Evolutionary conservation across 371 early-diverging fungal genomes (phyloP).

Genomic region (Mortierella sp.): DNA sequence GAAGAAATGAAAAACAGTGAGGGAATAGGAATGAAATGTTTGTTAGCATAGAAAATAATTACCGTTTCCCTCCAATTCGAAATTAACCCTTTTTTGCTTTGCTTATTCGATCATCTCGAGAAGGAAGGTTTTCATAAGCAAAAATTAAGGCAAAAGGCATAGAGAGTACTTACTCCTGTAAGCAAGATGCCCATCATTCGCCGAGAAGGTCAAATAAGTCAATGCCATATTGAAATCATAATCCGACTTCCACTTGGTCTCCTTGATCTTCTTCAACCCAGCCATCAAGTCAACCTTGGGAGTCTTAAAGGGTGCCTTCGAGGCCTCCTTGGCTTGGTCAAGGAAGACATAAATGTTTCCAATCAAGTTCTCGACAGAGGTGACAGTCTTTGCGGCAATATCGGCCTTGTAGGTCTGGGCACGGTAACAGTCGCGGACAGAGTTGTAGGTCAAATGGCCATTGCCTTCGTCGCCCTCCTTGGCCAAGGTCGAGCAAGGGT

Average conservation of each 20-base stretch:
- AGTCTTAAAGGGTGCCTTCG: constrained; percentile 1
- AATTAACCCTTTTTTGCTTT: constrained; percentile 14
- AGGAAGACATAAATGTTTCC: constrained; percentile 51
- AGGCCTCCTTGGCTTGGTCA: constrained; percentile 36
- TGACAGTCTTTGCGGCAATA: constrained; percentile 36
- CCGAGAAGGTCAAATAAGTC: constrained; percentile 35
- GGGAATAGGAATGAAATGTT: not conserved
- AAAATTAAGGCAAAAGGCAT: not conserved
- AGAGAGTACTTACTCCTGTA: constrained; percentile 35
- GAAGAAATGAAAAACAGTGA: not conserved
- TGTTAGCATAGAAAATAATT: not conserved
- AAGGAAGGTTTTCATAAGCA: not conserved
- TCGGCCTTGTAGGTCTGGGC: constrained; percentile 33
- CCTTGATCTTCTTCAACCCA: constrained; percentile 36
- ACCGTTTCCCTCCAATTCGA: not conserved
- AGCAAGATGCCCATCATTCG: constrained; percentile 51
- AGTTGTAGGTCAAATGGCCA: not conserved
- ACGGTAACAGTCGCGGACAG: constrained; percentile 19
- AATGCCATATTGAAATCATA: constrained; percentile 54
- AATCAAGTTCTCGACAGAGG: constrained; percentile 33
- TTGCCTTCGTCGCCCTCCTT: not conserved
- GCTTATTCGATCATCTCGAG: not conserved
- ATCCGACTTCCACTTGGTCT: constrained; percentile 49
- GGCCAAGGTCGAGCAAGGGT: constrained; percentile 24
- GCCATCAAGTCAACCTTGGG: constrained; percentile 24